phyloP scores from a whole-genome alignment of 106 monocot species.

The Acorus calamus region DNA sequence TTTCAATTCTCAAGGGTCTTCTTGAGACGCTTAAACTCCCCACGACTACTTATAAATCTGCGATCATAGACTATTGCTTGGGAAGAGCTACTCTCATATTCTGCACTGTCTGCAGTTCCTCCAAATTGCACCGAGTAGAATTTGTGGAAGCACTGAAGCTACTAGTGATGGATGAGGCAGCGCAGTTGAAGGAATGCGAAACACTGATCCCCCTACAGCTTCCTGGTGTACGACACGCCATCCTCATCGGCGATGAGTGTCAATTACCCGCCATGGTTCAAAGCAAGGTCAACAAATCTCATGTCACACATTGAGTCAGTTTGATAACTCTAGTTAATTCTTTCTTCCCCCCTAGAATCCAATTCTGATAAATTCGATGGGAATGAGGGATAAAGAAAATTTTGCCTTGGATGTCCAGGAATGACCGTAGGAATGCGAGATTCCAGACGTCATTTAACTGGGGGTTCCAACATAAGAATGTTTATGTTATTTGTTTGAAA shows the following conservation, averaged over 20 bases:
- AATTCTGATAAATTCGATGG: no score
- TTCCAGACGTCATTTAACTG: no score
- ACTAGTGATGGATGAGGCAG: constrained; percentile 60
- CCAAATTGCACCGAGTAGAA: constrained; percentile 20
- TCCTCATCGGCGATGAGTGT: constrained; percentile 64
- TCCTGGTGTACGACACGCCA: constrained; percentile 22
- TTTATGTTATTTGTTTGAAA: no score
- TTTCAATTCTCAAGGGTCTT: constrained; percentile 13
- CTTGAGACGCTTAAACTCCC: constrained; percentile 16
- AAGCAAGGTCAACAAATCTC: constrained; percentile 38
- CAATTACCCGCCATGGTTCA: constrained; percentile 58
- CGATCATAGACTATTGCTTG: constrained; percentile 27
- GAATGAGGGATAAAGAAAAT: no score
- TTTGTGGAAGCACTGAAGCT: constrained; percentile 18
- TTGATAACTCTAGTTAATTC: background rate
- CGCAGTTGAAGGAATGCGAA: constrained; percentile 73
- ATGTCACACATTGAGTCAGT: background rate
- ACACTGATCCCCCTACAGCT: constrained; percentile 43
- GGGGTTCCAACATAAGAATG: no score
- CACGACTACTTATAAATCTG: background rate
- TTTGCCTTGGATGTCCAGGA: no score
- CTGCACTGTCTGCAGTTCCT: constrained; percentile 47
- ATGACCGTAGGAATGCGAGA: no score
- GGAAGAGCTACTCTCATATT: constrained; percentile 23
- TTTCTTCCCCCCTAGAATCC: background rate